Base-by-base conservation (phyloP, 345 rosid genomes). In the Citrus maxima region DNA sequence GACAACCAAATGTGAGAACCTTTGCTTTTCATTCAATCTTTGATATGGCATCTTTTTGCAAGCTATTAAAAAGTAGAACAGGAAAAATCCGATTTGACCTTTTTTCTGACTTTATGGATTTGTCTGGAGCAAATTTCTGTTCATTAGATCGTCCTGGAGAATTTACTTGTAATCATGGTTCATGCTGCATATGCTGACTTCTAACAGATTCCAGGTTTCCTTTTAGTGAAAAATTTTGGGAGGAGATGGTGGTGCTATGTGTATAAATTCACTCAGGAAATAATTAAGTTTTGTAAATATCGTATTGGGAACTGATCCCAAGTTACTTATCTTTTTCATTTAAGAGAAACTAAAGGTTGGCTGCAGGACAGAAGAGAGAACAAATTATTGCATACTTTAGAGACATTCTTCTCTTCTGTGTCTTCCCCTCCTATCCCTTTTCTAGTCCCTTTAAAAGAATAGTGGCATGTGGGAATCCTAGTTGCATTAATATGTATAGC, bases 1-100 rank as follows among this genome's bases (percentile, higher is more conserved):
- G 99, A 95, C 78, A 85, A 81, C 73, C 85, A 93, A 83, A 91
- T 90, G 98, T 95, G 83, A 88, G 98, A 10, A 34, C 79, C 68
- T 80, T 51, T 69, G 55, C 79, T 59, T 61, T 58, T 34, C 34
- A 73, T 58, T 27, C 8, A 35, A 56, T 32, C 14, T 54, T 30
- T 49, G 65, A 56, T 46, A n/a, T 34, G 51, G 76, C 2, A n/a
- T 37, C 55, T 46, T 40, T 7, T 32, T 42, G 22, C 42, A 75
- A 62, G 19, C 32, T 63, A 42, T 74, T 42, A 49, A 27, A 28
- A 71, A 25, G 18, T 62, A 22, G 28, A 74, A 61, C 60, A 62
- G 40, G 30, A 16, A 38, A 59, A 14, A 46, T 38, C 37, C 18
- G 14, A 16, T 58, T 72, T 3, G 18, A 58, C 54, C 46, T 58